Evolutionary conservation across 768 basidiomycete species (phyloP), one percentile per base, ranked within the genome.

Genomic region (Mycena metata): DNA sequence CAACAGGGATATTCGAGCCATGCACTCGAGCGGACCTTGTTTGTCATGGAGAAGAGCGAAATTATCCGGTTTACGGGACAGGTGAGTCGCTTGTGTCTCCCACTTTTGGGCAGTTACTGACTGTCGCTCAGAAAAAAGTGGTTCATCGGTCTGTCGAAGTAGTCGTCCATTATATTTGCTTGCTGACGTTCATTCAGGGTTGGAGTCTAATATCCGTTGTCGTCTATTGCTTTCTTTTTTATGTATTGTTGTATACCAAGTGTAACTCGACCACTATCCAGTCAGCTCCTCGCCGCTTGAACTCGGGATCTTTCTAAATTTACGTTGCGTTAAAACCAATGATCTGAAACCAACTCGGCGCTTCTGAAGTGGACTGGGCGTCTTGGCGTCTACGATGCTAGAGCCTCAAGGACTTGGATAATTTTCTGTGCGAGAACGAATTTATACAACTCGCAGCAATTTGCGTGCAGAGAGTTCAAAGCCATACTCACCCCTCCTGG

Each of bases 1-100:
- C 91, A 95, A 73, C 96, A 98, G 77, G 94, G 95, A 5, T 98
- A 92, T 76, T 92, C 93, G 42, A 90, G 87, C 69, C 95, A 96
- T 79, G 94, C 96, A 23, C 85, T 99, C 23, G 98, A 99, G 78
- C 84, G 96, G 70, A 95, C 94, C 21, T 80, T 99, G 69, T 98
- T 90, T 75, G 86, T 99, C 55, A 76, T 99, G 82, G 98, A 99
- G 85, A 97, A 98, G 83, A 85, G 96, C 69, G 98, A 99, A 78
- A 87, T 97, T n/a, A 85, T 99, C 24, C 85, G 95, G 73, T 99
- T 98, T 79, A 91, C 92, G 41, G 89, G 90, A 8, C 91, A 91
- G 86, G 83, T 83, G 50, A 69, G 81, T 75, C 9, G 39, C 19
- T 3, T 46, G 21, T 50, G 11, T 24, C 15, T 47, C 17, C 1